These are phyloP conservation scores for Xerocomellus intermedius DNA, from an alignment of 768 basidiomycete species.

Conservation along the genomic window DNA sequence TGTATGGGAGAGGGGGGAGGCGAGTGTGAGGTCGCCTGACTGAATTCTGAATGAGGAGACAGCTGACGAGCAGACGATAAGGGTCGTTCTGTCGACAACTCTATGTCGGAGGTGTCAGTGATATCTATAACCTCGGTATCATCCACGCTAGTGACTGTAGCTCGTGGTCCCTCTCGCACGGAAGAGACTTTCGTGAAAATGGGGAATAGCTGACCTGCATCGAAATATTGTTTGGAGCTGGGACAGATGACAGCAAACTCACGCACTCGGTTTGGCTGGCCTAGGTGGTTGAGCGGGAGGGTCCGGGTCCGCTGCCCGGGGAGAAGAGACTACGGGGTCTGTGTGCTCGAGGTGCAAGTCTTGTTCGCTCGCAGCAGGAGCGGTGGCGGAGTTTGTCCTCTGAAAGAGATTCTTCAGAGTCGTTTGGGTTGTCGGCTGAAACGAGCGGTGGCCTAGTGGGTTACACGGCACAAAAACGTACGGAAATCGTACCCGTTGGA, in stretches of 20 bases:
- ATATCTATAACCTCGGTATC: conserved; percentile 19
- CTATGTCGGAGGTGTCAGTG: conserved; percentile 18
- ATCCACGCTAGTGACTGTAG: conserved; percentile 13
- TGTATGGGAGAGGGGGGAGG: conserved; percentile 1
- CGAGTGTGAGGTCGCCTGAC: conserved; percentile 6
- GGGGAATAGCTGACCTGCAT: conserved; percentile 25
- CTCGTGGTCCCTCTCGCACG: neutral
- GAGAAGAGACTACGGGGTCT: neutral
- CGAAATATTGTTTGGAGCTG: neutral
- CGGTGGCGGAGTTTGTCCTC: conserved; percentile 4
- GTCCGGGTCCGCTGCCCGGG: neutral
- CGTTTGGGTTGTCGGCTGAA: conserved; percentile 23
- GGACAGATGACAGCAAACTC: neutral
- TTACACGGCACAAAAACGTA: neutral
- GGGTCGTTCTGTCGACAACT: conserved; percentile 12
- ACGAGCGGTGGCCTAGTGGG: conserved; percentile 7
- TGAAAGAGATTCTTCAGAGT: conserved; percentile 29
- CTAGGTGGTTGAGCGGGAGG: neutral
- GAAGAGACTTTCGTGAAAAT: conserved; percentile 22
- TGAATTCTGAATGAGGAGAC: conserved; percentile 12
- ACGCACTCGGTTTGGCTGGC: conserved; percentile 22
- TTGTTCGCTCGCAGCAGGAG: neutral
- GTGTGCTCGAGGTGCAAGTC: neutral
- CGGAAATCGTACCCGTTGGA: conserved; percentile 18
- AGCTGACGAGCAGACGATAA: conserved; percentile 2